phyloP scores from a whole-genome alignment of 2,329 filamentous ascomycete species.

The Epichloe gansuensis region DNA sequence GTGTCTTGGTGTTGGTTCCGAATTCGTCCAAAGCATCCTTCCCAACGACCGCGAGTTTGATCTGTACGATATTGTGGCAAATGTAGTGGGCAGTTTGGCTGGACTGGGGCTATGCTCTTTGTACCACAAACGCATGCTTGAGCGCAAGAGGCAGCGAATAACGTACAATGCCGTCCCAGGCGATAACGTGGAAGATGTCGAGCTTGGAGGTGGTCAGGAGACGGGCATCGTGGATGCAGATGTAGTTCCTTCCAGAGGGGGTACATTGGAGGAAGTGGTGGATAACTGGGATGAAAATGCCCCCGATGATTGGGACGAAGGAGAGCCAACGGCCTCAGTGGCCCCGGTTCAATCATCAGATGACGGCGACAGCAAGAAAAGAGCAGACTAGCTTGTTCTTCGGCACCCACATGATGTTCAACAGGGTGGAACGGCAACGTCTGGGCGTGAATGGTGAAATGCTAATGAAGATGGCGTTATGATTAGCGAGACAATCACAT shows the following conservation, averaged over 20 bases:
- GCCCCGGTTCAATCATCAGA: conserved; percentile 14
- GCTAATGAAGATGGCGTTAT: not conserved
- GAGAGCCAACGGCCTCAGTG: conserved; percentile 16
- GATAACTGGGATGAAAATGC: conserved; percentile 91
- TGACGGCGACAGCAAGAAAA: conserved; percentile 20
- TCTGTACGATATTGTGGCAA: conserved; percentile 75
- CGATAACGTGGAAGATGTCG: conserved; percentile 55
- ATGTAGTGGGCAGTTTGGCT: conserved; percentile 63
- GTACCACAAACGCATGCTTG: conserved; percentile 95
- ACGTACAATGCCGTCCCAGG: conserved; percentile 60
- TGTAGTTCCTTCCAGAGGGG: conserved; percentile 14
- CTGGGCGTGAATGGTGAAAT: not conserved
- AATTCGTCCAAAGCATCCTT: conserved; percentile 63
- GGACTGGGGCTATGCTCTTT: conserved; percentile 67
- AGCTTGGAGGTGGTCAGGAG: conserved; percentile 64
- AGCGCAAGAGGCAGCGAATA: conserved; percentile 65
- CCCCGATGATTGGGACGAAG: conserved; percentile 45
- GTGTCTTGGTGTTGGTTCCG: conserved; percentile 57
- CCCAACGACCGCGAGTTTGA: conserved; percentile 65
- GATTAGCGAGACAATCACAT: not conserved
- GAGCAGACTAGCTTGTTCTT: conserved; percentile 16
- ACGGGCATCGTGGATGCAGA: conserved; percentile 42
- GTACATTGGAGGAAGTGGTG: conserved; percentile 62
- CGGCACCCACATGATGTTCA: not conserved
- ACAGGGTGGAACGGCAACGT: not conserved